phyloP scores from a whole-genome alignment of 139 green algal genomes.

The Cymbomonas tetramitiformis region DNA sequence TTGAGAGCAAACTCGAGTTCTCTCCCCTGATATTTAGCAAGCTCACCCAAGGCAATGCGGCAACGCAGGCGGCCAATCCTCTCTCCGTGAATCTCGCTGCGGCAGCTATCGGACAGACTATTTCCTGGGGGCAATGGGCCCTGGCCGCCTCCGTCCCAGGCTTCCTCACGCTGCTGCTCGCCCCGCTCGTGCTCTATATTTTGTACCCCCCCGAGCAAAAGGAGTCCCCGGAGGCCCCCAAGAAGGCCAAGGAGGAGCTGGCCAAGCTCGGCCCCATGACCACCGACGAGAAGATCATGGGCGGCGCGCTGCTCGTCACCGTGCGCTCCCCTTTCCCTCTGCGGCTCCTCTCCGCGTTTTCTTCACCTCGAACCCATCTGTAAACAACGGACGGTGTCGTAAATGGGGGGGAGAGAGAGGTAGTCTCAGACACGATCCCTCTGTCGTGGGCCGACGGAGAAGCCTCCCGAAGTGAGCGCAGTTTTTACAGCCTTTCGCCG shows the following conservation, averaged over 20 bases:
- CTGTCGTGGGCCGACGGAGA: no score
- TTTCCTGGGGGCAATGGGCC: conserved; percentile 86
- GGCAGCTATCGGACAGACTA: conserved; percentile 59
- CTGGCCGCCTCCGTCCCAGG: conserved; percentile 77
- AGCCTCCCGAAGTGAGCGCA: no score
- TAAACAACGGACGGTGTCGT: no score
- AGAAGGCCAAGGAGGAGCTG: conserved; percentile 72
- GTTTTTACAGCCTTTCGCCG: no score
- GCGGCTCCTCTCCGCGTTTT: no score
- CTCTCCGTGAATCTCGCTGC: conserved; percentile 86
- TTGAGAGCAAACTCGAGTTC: no score
- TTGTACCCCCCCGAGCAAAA: conserved; percentile 91
- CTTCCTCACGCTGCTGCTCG: conserved; percentile 56
- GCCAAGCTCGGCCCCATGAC: conserved; percentile 82
- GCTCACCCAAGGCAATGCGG: no score
- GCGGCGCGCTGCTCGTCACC: conserved; percentile 65
- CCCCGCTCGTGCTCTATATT: conserved; percentile 84
- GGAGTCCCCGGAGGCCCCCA: conserved; percentile 84
- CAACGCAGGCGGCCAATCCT: conserved; percentile 95
- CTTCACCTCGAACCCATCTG: no score
- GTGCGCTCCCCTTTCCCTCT: conserved; percentile 78
- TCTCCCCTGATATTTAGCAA: no score
- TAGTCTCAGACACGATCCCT: no score
- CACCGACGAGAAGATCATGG: conserved; percentile 88
- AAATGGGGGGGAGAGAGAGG: no score